Evolutionary conservation across 208 protist species (phyloP).

Genomic region (Leishmania tropica): DNA sequence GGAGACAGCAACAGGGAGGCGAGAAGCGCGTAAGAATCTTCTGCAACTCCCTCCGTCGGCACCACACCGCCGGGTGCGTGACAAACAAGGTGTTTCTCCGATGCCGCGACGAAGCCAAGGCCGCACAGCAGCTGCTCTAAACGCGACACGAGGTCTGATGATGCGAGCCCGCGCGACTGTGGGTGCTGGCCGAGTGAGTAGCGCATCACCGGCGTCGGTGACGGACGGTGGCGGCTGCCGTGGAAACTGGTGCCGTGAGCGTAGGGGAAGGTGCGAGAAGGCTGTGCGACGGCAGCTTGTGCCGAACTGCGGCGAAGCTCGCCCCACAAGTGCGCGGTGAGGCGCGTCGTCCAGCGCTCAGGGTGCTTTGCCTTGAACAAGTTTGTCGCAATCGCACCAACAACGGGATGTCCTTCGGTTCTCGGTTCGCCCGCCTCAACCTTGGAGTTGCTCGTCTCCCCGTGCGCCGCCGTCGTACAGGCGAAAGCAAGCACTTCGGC

Average conservation of each 20-base stretch:
- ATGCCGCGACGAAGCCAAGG: conserved; percentile 3
- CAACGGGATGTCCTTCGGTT: background rate
- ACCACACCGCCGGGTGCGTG: background rate
- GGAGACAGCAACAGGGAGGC: conserved; percentile 5
- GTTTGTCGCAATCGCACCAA: background rate
- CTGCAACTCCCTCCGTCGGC: background rate
- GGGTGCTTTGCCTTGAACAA: background rate
- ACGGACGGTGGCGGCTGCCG: too few relatives aligned
- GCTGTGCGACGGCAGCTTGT: background rate
- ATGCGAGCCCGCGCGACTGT: background rate
- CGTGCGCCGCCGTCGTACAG: background rate
- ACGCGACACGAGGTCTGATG: background rate
- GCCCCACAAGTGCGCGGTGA: conserved; percentile 6
- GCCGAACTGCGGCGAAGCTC: background rate
- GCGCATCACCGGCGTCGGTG: background rate
- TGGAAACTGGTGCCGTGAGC: background rate
- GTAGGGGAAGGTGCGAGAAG: background rate
- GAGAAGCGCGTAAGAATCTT: conserved; percentile 10
- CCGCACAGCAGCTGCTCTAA: conserved; percentile 3
- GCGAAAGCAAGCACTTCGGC: conserved; percentile 2
- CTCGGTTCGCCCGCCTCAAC: too few relatives aligned
- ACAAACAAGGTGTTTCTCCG: background rate
- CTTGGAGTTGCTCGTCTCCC: background rate
- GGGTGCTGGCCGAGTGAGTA: background rate
- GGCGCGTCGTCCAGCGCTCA: background rate